Percentiles rank a stretch among this genome's conserved stretches.
phyloP scores from a whole-genome alignment of 2,329 filamentous ascomycete genomes.

The Chrysoporthe puriensis region DNA sequence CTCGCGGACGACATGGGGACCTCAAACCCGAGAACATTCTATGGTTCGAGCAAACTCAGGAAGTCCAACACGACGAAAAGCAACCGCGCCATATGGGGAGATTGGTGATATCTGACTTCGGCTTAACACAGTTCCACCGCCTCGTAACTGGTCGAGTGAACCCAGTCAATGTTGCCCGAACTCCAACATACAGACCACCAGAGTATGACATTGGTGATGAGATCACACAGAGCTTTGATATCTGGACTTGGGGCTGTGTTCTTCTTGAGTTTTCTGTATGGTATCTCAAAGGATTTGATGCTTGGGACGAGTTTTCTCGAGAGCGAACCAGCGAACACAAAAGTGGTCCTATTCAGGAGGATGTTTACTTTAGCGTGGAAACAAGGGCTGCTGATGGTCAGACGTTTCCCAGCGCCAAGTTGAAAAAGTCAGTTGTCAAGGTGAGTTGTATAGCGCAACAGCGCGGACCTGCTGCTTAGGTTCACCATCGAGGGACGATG shows the following conservation, averaged over 20 bases:
- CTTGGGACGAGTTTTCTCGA: constrained; percentile 12
- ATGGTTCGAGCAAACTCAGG: constrained; percentile 15
- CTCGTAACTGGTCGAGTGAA: constrained; percentile 9
- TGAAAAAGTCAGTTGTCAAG: background rate
- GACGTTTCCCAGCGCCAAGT: background rate
- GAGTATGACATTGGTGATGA: constrained; percentile 12
- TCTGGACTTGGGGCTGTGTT: constrained; percentile 17
- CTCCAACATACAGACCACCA: constrained; percentile 15
- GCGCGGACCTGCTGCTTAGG: background rate
- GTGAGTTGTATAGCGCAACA: background rate
- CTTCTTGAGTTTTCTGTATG: constrained; percentile 18
- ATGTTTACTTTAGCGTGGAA: constrained; percentile 10
- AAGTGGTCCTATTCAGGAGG: background rate
- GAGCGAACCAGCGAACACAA: constrained; percentile 11
- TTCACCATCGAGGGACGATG: background rate
- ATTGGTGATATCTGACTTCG: constrained; percentile 28
- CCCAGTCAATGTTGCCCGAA: background rate
- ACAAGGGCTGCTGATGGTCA: background rate
- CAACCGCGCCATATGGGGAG: background rate
- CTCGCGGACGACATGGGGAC: constrained; percentile 23
- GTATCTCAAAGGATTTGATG: constrained; percentile 15
- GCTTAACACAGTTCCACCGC: constrained; percentile 23
- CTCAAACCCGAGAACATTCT: constrained; percentile 29
- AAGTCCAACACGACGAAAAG: background rate
- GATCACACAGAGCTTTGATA: constrained; percentile 19